Percentiles rank a stretch among this genome's conserved stretches.
Evolutionary conservation across 345 rosid genomes (phyloP).

Genomic region (Jatropha curcas): DNA sequence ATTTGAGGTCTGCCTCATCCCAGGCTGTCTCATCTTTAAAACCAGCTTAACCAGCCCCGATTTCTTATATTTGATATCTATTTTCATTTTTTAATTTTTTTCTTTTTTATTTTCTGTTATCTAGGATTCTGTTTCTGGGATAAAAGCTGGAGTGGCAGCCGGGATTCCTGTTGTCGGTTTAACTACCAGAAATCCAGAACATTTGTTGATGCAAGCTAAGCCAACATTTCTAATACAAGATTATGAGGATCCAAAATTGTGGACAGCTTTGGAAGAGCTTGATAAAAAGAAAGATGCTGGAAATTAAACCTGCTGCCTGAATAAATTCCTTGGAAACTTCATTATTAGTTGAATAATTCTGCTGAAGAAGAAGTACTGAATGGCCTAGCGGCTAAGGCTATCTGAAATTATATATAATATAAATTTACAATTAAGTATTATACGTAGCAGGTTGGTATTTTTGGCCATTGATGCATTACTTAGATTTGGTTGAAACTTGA

Average conservation of each 20-base stretch:
- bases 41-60: neutral
- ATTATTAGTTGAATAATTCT: neutral
- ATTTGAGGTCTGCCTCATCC: conserved; percentile 54
- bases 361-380: neutral
- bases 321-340: neutral
- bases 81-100: neutral
- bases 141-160: conserved; percentile 94
- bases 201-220: conserved; percentile 59
- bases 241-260: conserved; percentile 78
- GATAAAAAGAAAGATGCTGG: conserved; percentile 43
- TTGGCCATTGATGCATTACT: neutral
- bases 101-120: neutral
- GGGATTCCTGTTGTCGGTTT: conserved; percentile 87
- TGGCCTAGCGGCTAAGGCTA: neutral
- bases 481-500: neutral
- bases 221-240: conserved; percentile 73
- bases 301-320: conserved; percentile 22
- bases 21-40: neutral
- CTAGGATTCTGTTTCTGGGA: conserved; percentile 88
- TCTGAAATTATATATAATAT: neutral
- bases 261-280: conserved; percentile 75
- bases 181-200: conserved; percentile 73
- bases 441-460: neutral
- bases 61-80: neutral
- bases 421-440: neutral